A percentile compares a stretch with the other conserved stretches of the same genome.
Conservation (phyloP, 768 basidiomycete species). For the Lactifluus hygrophoroides region DNA sequence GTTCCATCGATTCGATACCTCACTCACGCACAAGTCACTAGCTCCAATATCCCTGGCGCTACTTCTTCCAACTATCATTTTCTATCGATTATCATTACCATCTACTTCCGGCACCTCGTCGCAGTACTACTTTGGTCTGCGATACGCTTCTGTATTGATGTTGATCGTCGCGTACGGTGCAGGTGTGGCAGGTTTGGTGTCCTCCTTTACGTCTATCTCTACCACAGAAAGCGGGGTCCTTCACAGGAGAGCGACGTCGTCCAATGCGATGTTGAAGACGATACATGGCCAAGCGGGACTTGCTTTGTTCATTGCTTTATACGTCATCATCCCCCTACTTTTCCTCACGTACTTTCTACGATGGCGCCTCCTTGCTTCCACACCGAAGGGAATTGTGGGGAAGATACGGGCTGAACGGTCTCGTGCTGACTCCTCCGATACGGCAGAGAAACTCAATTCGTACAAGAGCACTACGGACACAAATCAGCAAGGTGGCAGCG, state of each 20-base stretch:
- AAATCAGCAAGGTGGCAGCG: slow-evolving; percentile 18
- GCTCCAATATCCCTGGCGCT: slow-evolving; percentile 43
- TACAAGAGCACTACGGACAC: not conserved
- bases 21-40: slow-evolving; percentile 38
- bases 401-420: slow-evolving; percentile 10
- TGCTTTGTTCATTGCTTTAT: slow-evolving; percentile 54
- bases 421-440: slow-evolving; percentile 33
- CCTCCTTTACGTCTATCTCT: slow-evolving; percentile 52
- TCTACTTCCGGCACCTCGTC: slow-evolving; percentile 24
- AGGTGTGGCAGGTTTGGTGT: slow-evolving; percentile 54
- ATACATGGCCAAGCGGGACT: slow-evolving; percentile 58
- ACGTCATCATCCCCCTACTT: slow-evolving; percentile 41
- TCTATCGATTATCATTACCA: slow-evolving; percentile 36
- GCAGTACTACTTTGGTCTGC: slow-evolving; percentile 24
- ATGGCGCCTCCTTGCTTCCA: slow-evolving; percentile 8
- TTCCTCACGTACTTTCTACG: slow-evolving; percentile 26
- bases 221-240: slow-evolving; percentile 20
- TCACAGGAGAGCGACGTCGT: slow-evolving; percentile 28
- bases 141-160: slow-evolving; percentile 33
- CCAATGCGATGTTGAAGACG: slow-evolving; percentile 39
- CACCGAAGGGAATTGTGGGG: slow-evolving; percentile 4
- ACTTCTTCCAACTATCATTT: slow-evolving; percentile 35
- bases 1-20: slow-evolving; percentile 31
- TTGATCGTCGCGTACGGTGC: slow-evolving; percentile 44
- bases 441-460: slow-evolving; percentile 34